Evolutionary conservation across 2,329 filamentous ascomycete genomes (phyloP).

Genomic region (Curvularia sp.): DNA sequence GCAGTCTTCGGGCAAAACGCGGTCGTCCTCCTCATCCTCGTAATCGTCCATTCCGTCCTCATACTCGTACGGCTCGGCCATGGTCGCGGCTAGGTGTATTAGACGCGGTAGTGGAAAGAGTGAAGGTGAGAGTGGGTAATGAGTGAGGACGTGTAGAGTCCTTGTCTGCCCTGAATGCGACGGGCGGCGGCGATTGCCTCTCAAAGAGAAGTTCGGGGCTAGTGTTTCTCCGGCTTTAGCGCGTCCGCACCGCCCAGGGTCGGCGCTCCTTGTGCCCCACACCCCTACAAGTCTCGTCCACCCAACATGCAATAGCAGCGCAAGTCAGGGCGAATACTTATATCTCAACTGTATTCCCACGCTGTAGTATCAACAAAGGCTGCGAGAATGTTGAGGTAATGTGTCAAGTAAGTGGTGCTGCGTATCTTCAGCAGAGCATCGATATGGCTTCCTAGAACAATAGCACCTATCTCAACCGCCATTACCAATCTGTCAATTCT

Average conservation of each 20-base stretch:
- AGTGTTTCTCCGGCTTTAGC: slow-evolving; percentile 8
- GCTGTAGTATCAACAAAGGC: neutral
- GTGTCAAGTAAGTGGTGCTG: neutral
- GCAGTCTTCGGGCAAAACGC: slow-evolving; percentile 92
- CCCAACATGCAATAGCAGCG: neutral
- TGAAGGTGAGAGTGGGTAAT: slow-evolving; percentile 3
- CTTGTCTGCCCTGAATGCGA: slow-evolving; percentile 33
- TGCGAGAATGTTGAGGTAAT: neutral
- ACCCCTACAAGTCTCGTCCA: neutral
- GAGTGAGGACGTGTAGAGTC: slow-evolving; percentile 25
- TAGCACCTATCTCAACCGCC: neutral
- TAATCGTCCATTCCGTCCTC: slow-evolving; percentile 72
- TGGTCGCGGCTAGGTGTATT: slow-evolving; percentile 39
- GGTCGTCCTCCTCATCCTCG: slow-evolving; percentile 62
- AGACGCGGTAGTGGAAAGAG: slow-evolving; percentile 6
- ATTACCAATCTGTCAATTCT: neutral
- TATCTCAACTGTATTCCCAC: neutral
- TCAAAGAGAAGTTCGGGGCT: slow-evolving; percentile 27
- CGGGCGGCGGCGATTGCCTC: slow-evolving; percentile 32
- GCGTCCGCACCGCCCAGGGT: neutral
- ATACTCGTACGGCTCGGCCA: slow-evolving; percentile 62
- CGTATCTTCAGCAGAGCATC: neutral
- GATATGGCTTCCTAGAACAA: neutral
- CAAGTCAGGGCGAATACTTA: neutral
- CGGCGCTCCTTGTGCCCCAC: slow-evolving; percentile 1